A percentile compares a stretch with the other conserved stretches of the same genome.
phyloP scores from a whole-genome alignment of 208 protist species.

The Vickermania spadyakhi region DNA sequence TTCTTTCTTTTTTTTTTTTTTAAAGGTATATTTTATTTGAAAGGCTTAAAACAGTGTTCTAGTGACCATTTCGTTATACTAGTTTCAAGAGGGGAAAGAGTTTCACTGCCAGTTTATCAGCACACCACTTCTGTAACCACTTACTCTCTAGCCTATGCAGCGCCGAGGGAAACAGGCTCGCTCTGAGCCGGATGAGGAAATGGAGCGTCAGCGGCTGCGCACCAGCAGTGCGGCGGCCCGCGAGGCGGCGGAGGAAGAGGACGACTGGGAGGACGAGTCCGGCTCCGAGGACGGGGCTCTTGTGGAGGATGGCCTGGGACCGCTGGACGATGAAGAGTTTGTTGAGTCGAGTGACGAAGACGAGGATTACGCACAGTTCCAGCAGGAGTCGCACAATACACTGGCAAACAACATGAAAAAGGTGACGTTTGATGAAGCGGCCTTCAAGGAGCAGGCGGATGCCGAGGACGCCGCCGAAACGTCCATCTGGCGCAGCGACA shows the following conservation, averaged over 20 bases:
- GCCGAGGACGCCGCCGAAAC: constrained; percentile 5
- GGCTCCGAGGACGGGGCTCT: constrained; percentile 13
- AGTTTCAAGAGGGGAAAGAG: too few species aligned
- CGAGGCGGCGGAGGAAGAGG: constrained; percentile 26
- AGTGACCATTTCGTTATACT: too few species aligned
- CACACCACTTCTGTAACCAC: not conserved
- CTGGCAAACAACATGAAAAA: constrained; percentile 30
- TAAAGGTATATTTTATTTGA: too few species aligned
- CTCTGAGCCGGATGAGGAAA: constrained; percentile 28
- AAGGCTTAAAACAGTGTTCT: too few species aligned
- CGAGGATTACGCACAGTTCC: constrained; percentile 72
- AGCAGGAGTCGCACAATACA: constrained; percentile 35
- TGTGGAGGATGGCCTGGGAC: constrained; percentile 22
- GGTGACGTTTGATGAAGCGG: constrained; percentile 40
- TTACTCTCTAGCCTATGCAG: not conserved
- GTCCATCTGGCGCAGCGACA: constrained; percentile 40
- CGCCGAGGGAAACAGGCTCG: not conserved
- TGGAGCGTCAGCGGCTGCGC: constrained; percentile 13
- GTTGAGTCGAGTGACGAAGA: constrained; percentile 38
- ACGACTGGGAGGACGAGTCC: constrained; percentile 16
- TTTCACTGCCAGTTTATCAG: too few species aligned
- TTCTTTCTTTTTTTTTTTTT: too few species aligned
- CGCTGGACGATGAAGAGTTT: constrained; percentile 43
- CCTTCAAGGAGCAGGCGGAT: constrained; percentile 5
- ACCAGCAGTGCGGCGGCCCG: constrained; percentile 12